These are phyloP conservation scores for Chytriomyces sp. DNA, from an alignment of 192 early-diverging fungal species.

Conservation along the genomic window DNA sequence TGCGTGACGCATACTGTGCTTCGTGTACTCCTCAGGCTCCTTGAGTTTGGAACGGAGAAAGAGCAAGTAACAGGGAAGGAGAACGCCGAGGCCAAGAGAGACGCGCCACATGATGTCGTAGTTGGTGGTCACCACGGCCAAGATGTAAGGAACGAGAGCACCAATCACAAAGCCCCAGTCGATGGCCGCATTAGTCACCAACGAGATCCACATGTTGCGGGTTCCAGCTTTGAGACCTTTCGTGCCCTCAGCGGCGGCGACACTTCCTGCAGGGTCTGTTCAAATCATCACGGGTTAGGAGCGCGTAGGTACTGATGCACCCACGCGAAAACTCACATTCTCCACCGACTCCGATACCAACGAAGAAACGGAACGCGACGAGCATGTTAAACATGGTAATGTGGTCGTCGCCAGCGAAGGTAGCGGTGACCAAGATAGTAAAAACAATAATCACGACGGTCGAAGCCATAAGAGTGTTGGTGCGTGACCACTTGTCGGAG, in stretches of 20 bases:
- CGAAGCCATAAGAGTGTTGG: neutral
- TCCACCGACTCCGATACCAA: conserved; percentile 1
- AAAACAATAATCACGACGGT: neutral
- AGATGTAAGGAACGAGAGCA: conserved; percentile 9
- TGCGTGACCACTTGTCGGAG: neutral
- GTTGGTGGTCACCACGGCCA: neutral
- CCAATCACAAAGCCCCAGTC: conserved; percentile 18
- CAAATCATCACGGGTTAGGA: no score
- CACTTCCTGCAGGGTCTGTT: neutral
- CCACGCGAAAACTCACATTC: no score
- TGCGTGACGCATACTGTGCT: neutral
- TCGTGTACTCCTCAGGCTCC: conserved; percentile 1
- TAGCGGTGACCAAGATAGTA: neutral
- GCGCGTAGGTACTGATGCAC: no score
- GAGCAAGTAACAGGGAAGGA: neutral
- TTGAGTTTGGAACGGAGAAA: neutral
- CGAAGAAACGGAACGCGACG: neutral
- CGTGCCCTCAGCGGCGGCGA: conserved; percentile 2
- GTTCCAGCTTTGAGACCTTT: neutral
- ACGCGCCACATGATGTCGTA: neutral
- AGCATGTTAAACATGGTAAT: neutral
- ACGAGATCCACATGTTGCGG: conserved; percentile 2
- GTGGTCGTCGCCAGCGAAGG: neutral
- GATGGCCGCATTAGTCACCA: conserved; percentile 10
- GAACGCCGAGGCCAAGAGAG: neutral